phyloP scores from a whole-genome alignment of 805 yeast genomes.

The Yamadazyma scolyti region DNA sequence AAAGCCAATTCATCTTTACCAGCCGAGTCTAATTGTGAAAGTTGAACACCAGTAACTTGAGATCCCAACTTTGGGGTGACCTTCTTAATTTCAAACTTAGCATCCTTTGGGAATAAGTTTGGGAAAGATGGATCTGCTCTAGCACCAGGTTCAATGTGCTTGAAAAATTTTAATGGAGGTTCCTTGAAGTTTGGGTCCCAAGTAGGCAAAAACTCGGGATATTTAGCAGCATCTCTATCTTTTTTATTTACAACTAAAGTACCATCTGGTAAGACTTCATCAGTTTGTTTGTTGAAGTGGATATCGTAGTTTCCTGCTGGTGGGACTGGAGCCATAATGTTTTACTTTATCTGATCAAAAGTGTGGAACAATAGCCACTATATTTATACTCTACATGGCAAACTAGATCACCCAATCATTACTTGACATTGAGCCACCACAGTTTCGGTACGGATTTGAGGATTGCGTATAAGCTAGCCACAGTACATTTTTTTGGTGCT shows the following conservation, averaged over 20 bases:
- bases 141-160: conserved; percentile 59
- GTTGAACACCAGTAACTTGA: conserved; percentile 57
- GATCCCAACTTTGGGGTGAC: conserved; percentile 71
- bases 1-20: conserved; percentile 71
- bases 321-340: no score
- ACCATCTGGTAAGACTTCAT: conserved; percentile 47
- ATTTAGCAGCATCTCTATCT: conserved; percentile 28
- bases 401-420: no score
- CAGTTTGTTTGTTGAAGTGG: conserved; percentile 51
- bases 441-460: no score
- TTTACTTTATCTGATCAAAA: no score
- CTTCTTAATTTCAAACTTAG: conserved; percentile 23
- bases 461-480: no score
- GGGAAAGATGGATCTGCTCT: conserved; percentile 58
- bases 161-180: conserved; percentile 52
- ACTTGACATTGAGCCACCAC: no score
- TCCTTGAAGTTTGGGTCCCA: conserved; percentile 61
- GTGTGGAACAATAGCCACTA: no score
- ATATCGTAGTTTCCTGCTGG: conserved; percentile 34
- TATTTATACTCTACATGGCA: no score
- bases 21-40: conserved; percentile 47
- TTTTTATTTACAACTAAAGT: conserved; percentile 43
- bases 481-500: no score
- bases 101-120: conserved; percentile 43
- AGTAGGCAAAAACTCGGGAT: conserved; percentile 62